Base-by-base conservation (phyloP, 2,329 filamentous ascomycete species). In the Alternaria postmessia region DNA sequence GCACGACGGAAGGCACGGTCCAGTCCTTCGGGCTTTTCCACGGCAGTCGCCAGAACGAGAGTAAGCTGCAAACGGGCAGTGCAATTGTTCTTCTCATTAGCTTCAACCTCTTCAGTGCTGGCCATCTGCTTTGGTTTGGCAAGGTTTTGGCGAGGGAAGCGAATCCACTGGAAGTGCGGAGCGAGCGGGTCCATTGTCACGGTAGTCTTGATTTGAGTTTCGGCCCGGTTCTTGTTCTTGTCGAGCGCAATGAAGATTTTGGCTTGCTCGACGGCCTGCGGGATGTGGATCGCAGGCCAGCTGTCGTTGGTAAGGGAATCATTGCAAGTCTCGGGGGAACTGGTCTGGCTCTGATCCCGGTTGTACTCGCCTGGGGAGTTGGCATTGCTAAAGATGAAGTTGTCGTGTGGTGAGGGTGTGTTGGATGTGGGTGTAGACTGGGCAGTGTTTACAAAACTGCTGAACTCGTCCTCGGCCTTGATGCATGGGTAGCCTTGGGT, bases 151-250 rank as follows among this genome's bases (percentile, higher is more conserved):
- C 90, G 88, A 5, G 94, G 95, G 16, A 99, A 86, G 72, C 96
- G 93, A 51, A 98, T 82, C 75, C 90, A 92, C 65, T 90, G 91
- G 58, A 94, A 87, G 11, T 91, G 90, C 0, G 85, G 81, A 1
- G 94, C 93, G 47, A 96, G 82, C 20, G 91, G 88, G 58, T 88
- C 89, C 39, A 98, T 80, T 0, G 89, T 91, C 78, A 98, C 85
- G 71, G 90, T 90, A 68, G 97, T 92, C 8, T 91, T 92, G 68
- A 98, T 97, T 75, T 98, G 95, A 0, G 95, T 98, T 81, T 99
- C 95, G 18, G 98, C 95, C 22, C 95, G 89, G 16, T 94, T 97
- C 79, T 97, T 98, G 57, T 77, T 74, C 61, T 73, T 75, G 65
- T 77, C 73, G 22, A 74, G 60, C 16, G 57, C 59, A 39, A 76